Base-by-base conservation (phyloP, 306 rosid species). In the Sicyos edulis region DNA sequence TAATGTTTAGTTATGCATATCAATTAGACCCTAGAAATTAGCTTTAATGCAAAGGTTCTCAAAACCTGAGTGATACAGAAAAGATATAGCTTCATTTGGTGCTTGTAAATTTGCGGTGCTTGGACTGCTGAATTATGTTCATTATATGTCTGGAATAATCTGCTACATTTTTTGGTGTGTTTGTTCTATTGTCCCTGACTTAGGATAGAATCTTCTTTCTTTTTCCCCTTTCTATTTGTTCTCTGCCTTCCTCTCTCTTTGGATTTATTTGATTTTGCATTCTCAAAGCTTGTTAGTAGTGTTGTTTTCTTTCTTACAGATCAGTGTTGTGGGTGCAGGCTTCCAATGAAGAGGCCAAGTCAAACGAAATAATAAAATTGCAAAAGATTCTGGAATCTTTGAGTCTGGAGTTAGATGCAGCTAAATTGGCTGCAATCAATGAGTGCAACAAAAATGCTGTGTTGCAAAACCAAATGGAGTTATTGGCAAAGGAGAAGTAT, bases 391-490 rank as follows among this genome's bases (percentile, higher is more conserved):
- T 86, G 78, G 89, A 86, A 79, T 88, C 99, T 70, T 74, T 82
- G 80, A 91, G 80, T 67, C 91, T 93, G 77, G 95, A 91, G 83
- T 79, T 93, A 45, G 99, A 91, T 78, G 92, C 96, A 11, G 90
- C 96, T 11, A 93, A 93, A 72, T 76, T 91, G 79, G 91, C 92
- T 14, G 80, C 95, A 78, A 89, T 93, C 60, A 91, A 93, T 73
- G 99, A 93, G 82, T 93, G 88, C 84, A 91, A 93, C 85, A 93
- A 89, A 86, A 93, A 86, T 82, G 96, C 89, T 14, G 88, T 87
- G 83, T 84, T 93, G 76, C 89, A 89, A 75, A 91, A 87, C 84
- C 99, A 89, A 84, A 70, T 91, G 79, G 97, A 86, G 55, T 79
- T 89, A 78, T 87, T 90, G 10, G 50, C 73, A 16, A 93, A 91